Percentiles rank a stretch among this genome's conserved stretches.
phyloP scores from a whole-genome alignment of 768 basidiomycete genomes.

The Lactarius psammicola region DNA sequence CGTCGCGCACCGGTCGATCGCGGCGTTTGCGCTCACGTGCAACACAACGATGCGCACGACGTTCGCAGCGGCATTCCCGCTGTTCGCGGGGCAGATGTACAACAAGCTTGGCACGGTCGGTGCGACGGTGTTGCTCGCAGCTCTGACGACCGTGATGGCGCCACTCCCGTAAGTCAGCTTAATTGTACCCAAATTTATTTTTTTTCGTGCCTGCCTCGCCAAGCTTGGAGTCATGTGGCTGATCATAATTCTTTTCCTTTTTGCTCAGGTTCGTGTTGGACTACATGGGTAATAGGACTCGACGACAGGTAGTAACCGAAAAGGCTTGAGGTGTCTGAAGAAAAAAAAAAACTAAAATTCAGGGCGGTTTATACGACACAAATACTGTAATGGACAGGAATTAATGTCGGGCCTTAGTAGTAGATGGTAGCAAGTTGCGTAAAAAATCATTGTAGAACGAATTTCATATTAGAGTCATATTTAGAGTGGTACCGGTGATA shows the following conservation, averaged over 20 bases:
- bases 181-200: neutral
- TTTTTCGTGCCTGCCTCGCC: neutral
- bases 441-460: neutral
- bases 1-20: conserved; percentile 49
- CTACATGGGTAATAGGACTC: neutral
- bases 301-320: neutral
- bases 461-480: neutral
- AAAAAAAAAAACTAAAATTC: too few relatives aligned
- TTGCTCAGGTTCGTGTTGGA: conserved; percentile 9
- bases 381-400: neutral
- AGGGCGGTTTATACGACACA: neutral
- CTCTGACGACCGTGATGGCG: conserved; percentile 39
- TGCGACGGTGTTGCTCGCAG: conserved; percentile 42
- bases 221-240: neutral
- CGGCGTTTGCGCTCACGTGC: conserved; percentile 63
- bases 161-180: conserved; percentile 58
- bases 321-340: neutral
- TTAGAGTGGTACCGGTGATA: too few relatives aligned
- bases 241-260: neutral
- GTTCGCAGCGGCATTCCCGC: conserved; percentile 43
- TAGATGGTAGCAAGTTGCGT: neutral
- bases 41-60: conserved; percentile 50
- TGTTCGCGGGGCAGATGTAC: conserved; percentile 43
- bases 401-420: neutral
- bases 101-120: conserved; percentile 38